Base-by-base conservation (phyloP, 768 basidiomycete genomes). In the Lactifluus volemus region DNA sequence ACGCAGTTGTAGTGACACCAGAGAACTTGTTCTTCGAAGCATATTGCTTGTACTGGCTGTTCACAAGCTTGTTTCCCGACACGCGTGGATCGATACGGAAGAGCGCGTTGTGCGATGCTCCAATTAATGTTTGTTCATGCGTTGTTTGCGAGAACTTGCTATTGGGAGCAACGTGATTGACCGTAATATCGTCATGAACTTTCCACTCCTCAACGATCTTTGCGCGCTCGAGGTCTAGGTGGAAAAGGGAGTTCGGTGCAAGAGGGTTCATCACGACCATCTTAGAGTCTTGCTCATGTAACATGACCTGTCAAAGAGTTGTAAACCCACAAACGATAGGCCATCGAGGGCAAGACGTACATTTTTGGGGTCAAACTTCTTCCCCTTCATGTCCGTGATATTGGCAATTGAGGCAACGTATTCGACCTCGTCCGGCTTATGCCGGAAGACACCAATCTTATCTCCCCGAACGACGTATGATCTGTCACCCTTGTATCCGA, bases 121-220 rank as follows among this genome's bases (percentile, higher is more conserved):
- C 97, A 64, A 98, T 85, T 58, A 99, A 79, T 2, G 97, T 99
- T 72, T 97, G 91, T 71, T 96, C 88, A 51, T 79, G 81, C 44
- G 94, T 94, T 66, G 86, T 97, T 66, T 89, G 94, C 6, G 97
- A 95, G 68, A 92, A 98, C 74, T 99, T 99, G 75, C 81, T 85
- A 67, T 93, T 86, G 5, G 97, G 95, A 2, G 95, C 84, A 70
- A 98, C 89, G 69, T 96, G 87, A 72, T 88, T 81, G 65, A 99
- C 90, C 15, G 80, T 77, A 65, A 98, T 78, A 69, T 88, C 79
- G 39, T 98, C 92, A 70, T 94, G 87, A n/a, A 99, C 85, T 71
- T 93, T 96, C 94, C 93, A 98, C 72, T 99, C 97, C 71, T 99
- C 97, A 21, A 98, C 92, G 32, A 99, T 85, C 74, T 97, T 96